Base-by-base conservation (phyloP, 306 rosid species). In the Acacia confusa region DNA sequence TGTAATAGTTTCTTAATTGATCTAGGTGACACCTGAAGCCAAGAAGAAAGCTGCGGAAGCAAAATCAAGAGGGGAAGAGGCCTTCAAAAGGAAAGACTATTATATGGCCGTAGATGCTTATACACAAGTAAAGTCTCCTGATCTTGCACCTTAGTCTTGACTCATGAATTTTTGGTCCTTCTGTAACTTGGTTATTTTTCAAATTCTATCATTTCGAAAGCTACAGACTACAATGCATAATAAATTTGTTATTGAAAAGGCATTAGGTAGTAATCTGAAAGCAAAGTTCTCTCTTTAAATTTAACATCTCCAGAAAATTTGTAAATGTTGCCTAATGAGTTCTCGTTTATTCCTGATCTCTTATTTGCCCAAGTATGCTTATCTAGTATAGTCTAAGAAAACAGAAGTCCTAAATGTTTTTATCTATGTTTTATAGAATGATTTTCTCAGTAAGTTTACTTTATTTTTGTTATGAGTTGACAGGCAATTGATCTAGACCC, bases 401-500 rank as follows among this genome's bases (percentile, higher is more conserved):
- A 57, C 2, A 19, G 17, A 25, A 11, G 27, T 63, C 69, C 20
- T 28, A 63, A 63, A 63, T 63, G 69, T 63, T 14, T 28, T 27
- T 28, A 27, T 61, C 0, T 13, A 1, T 27, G 2, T 61, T 13
- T 7, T 63, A 36, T 71, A 22, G 17, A 76, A 65, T 17, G 81
- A 70, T 69, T 53, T 55, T 79, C 78, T 76, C 60, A 77, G 41
- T 44, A 41, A 25, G 10, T 63, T 57, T 19, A 43, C 34, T 47
- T 55, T 75, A 71, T 28, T 48, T 30, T 19, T 58, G 44, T 63
- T 50, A 65, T 89, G 78, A 76, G 63, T 79, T 75, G 74, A 57
- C 92, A 95, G 99, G 99, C 98, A 77, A 86, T 89, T 60, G 97
- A 95, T 89, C 75, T 95, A 69, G 90, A 93, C 81, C 91, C 97